These are phyloP conservation scores for Cordyceps sp. DNA, from an alignment of 2,329 filamentous ascomycete species.

Conservation along the genomic window DNA sequence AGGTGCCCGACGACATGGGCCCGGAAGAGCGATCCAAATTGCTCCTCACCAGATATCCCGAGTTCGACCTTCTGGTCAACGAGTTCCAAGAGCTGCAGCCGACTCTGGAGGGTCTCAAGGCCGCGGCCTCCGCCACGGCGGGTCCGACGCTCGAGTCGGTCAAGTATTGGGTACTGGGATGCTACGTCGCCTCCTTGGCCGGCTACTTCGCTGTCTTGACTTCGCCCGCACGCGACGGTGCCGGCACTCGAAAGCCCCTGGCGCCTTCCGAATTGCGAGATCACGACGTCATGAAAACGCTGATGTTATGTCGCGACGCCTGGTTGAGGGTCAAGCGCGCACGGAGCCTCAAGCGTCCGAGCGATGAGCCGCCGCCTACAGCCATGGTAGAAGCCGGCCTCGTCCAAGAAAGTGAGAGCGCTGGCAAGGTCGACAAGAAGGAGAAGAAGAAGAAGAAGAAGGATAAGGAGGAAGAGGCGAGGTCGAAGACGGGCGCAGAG, in stretches of 20 bases:
- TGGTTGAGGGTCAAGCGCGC: constrained; percentile 63
- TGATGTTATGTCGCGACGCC: constrained; percentile 63
- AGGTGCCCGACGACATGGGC: constrained; percentile 66
- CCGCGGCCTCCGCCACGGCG: constrained; percentile 34
- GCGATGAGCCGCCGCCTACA: constrained; percentile 12
- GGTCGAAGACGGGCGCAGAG: constrained; percentile 4
- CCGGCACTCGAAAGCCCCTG: constrained; percentile 39
- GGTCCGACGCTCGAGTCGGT: constrained; percentile 42
- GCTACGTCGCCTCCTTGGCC: constrained; percentile 71
- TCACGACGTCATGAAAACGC: constrained; percentile 76
- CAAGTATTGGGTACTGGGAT: constrained; percentile 66
- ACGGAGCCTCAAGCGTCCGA: constrained; percentile 25
- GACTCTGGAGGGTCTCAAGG: constrained; percentile 39
- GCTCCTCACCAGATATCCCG: constrained; percentile 69
- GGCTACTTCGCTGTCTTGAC: constrained; percentile 95
- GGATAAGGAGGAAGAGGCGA: too few relatives aligned
- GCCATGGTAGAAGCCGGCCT: too few relatives aligned
- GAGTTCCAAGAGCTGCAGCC: constrained; percentile 64
- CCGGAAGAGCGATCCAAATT: constrained; percentile 59
- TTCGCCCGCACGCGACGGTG: constrained; percentile 49
- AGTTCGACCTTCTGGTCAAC: constrained; percentile 72
- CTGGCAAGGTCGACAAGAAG: constrained; percentile 14
- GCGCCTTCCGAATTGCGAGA: constrained; percentile 69
- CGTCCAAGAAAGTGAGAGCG: too few relatives aligned
- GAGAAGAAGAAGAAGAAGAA: constrained; percentile 13